These are phyloP conservation scores for Gynandropsis gynandra DNA, from an alignment of 345 rosid species.

Conservation along the genomic window DNA sequence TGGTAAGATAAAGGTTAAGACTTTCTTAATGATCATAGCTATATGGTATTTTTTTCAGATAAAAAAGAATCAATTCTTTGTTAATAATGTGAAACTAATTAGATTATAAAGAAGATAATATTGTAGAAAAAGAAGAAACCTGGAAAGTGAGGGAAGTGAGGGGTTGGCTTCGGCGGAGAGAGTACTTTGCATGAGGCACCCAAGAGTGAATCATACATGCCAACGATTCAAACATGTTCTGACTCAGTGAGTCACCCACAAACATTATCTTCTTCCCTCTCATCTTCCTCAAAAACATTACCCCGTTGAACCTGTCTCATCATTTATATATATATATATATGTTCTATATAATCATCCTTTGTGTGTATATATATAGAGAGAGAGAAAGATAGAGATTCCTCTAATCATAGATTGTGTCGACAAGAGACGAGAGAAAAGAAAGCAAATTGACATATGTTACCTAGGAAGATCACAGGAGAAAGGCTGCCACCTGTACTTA, in stretches of 20 bases:
- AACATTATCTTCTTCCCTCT: conserved; percentile 96
- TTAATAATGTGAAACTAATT: too few species aligned
- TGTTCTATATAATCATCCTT: background rate
- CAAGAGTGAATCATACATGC: conserved; percentile 65
- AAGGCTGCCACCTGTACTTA: conserved; percentile 74
- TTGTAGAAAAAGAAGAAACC: conserved; percentile 30
- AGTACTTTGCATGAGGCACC: conserved; percentile 54
- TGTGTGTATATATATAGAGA: background rate
- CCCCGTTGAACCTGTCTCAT: conserved; percentile 64
- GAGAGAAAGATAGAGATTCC: too few species aligned
- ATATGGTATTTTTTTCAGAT: too few species aligned
- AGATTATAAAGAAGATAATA: background rate
- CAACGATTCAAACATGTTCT: conserved; percentile 71
- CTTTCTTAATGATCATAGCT: too few species aligned
- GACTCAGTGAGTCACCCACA: conserved; percentile 92
- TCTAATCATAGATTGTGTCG: too few species aligned
- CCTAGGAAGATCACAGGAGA: conserved; percentile 57
- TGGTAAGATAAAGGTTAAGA: too few species aligned
- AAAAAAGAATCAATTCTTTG: too few species aligned
- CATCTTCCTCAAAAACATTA: conserved; percentile 58
- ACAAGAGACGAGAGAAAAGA: too few species aligned
- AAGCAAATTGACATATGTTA: conserved; percentile 24
- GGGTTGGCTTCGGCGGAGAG: conserved; percentile 29
- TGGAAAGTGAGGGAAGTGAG: conserved; percentile 54
- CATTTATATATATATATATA: background rate